Conservation (phyloP, 345 rosid genomes). For the Noccaea caerulescens region DNA sequence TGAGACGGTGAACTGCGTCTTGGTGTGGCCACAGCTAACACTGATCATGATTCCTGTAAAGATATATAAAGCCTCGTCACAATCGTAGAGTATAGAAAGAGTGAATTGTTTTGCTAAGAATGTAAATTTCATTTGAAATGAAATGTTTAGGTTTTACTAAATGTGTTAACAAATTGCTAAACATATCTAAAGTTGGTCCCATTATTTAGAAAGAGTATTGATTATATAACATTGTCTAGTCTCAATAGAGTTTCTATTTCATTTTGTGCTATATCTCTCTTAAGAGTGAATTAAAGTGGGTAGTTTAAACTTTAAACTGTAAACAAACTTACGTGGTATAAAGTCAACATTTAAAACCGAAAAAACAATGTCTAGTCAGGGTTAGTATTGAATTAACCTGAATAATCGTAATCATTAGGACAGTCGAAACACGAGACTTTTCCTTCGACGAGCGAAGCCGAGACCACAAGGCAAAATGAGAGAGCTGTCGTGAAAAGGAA, state of each 20-base stretch:
- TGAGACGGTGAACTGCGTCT: conserved; percentile 49
- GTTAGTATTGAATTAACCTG: conserved; percentile 51
- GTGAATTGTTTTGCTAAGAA: too few relatives aligned
- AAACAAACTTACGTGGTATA: neutral
- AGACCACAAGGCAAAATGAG: conserved; percentile 49
- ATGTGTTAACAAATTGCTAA: too few relatives aligned
- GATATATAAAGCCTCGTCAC: conserved; percentile 13
- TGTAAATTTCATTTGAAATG: too few relatives aligned
- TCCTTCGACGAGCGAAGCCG: conserved; percentile 52
- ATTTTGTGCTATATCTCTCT: too few relatives aligned
- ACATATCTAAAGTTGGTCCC: too few relatives aligned
- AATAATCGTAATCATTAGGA: conserved; percentile 48
- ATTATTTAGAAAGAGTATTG: neutral
- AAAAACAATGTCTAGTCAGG: neutral
- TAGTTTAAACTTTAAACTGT: too few relatives aligned
- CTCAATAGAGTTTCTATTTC: neutral
- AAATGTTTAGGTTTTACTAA: too few relatives aligned
- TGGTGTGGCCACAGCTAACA: conserved; percentile 63
- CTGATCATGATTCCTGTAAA: conserved; percentile 59
- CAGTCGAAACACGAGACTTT: conserved; percentile 76
- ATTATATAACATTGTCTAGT: neutral
- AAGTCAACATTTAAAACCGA: neutral
- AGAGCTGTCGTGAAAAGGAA: conserved; percentile 46
- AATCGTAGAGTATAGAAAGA: neutral
- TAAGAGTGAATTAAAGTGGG: neutral